Evolutionary conservation across 768 basidiomycete species (phyloP).

Genomic region (Podaxis sp.): DNA sequence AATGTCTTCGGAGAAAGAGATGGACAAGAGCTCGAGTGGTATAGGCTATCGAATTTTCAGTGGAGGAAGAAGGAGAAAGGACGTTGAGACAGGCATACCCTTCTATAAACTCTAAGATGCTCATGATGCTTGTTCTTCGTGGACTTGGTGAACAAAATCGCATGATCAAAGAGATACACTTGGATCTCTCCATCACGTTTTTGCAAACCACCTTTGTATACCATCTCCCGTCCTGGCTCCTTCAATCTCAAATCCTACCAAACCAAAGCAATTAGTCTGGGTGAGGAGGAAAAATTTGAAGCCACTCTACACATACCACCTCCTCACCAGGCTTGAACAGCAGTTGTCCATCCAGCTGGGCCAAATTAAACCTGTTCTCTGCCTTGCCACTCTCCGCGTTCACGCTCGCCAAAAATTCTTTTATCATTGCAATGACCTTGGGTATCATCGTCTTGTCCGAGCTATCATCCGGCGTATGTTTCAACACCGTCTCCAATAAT

Average conservation of each 20-base stretch:
- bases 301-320: constrained; percentile 57
- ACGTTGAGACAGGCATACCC: constrained; percentile 50
- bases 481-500: constrained; percentile 86
- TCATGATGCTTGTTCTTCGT: constrained; percentile 87
- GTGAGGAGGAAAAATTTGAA: neutral
- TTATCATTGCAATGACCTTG: constrained; percentile 73
- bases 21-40: constrained; percentile 87
- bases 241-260: constrained; percentile 77
- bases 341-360: constrained; percentile 91
- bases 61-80: neutral
- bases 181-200: constrained; percentile 90
- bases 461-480: constrained; percentile 89
- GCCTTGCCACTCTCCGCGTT: constrained; percentile 94
- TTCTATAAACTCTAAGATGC: constrained; percentile 89
- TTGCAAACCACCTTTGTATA: constrained; percentile 88
- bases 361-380: constrained; percentile 94
- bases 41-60: constrained; percentile 65
- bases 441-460: constrained; percentile 79
- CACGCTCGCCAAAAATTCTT: constrained; percentile 83
- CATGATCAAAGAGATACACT: constrained; percentile 97
- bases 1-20: constrained; percentile 74
- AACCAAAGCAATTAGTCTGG: constrained; percentile 2
- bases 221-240: constrained; percentile 87
- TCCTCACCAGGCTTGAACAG: constrained; percentile 87
- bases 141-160: constrained; percentile 86